Evolutionary conservation across 2,329 filamentous ascomycete genomes (phyloP), one percentile per base, ranked within the genome.

Genomic region (Diaporthe ilicicola): DNA sequence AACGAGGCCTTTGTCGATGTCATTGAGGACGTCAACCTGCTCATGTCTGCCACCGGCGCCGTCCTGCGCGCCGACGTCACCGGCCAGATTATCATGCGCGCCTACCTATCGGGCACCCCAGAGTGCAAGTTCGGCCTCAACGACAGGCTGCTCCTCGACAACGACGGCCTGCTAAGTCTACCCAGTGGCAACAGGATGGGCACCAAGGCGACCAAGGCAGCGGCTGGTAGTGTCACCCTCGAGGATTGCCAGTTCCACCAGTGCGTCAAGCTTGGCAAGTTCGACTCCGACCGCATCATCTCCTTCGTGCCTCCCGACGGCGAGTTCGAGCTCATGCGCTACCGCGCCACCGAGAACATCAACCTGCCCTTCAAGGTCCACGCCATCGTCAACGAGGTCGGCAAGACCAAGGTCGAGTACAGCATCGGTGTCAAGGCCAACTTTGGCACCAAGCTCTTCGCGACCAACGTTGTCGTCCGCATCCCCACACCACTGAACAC

Each of bases 201-300:
- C 69, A 92, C 92, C 73, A 98, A 97, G 82, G 94, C 95, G 37
- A 98, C 96, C 48, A 95, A 97, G 81, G 96, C 96, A 0, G 96
- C 96, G 0, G 96, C 96, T 1, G 96, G 96, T 44, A 97, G 93
- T 74, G 97, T 99, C 67, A 97, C 95, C 0, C 87, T 99, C 32
- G 97, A 99, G 80, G 96, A 99, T 81, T 98, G 97, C 79, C 96
- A 98, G 79, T 98, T 99, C 84, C 96, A 99, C 82, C 96, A 99
- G 82, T 99, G 96, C 81, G 96, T 99, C 73, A 97, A 98, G 84
- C 88, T 99, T 37, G 95, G 95, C 75, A 97, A 97, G 79, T 99
- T 99, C 79, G 96, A 98, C 82, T 93, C 93, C 37, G 96, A 99
- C 82, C 89, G 96, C 74, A 98, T 97, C 80, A 98, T 99, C 81